Conservation (phyloP, 2,329 filamentous ascomycete species). For the Aspergillus fumigatiaffinis region DNA sequence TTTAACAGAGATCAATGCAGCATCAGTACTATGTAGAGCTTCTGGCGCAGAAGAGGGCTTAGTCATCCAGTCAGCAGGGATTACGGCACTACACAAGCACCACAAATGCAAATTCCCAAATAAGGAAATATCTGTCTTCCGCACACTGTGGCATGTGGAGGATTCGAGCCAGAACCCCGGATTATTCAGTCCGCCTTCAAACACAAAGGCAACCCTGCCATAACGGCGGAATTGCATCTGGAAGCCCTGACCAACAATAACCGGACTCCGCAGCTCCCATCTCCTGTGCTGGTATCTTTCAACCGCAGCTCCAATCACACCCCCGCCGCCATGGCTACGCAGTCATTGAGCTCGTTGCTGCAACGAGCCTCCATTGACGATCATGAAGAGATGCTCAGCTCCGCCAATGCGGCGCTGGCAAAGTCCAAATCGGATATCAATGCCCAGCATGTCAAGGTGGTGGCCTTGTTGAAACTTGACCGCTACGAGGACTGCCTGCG, state of each 20-base stretch:
- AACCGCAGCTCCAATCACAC: not conserved
- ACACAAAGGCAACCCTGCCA: not conserved
- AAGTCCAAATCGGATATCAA: conserved; percentile 54
- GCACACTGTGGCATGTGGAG: conserved; percentile 11
- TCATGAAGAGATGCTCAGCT: conserved; percentile 58
- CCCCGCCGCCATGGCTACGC: conserved; percentile 36
- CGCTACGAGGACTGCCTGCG: conserved; percentile 59
- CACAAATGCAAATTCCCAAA: conserved; percentile 15
- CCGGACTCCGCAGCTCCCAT: not conserved
- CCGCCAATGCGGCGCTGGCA: conserved; percentile 55
- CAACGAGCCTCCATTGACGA: conserved; percentile 57
- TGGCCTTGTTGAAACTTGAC: conserved; percentile 61
- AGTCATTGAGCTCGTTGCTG: conserved; percentile 53
- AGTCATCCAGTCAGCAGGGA: not conserved
- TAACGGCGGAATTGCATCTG: not conserved
- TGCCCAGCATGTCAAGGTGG: conserved; percentile 56
- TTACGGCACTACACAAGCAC: conserved; percentile 4
- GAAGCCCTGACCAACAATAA: not conserved
- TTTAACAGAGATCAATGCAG: too few species aligned
- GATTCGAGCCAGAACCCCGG: not conserved
- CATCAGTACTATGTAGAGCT: too few species aligned
- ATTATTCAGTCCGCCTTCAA: not conserved
- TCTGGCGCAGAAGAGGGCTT: not conserved
- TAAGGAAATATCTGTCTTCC: conserved; percentile 18
- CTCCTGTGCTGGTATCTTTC: not conserved